Percentiles rank a stretch among this genome's conserved stretches.
Evolutionary conservation across 257 asterid genomes (phyloP).

Genomic region (Cinchona pubescens): DNA sequence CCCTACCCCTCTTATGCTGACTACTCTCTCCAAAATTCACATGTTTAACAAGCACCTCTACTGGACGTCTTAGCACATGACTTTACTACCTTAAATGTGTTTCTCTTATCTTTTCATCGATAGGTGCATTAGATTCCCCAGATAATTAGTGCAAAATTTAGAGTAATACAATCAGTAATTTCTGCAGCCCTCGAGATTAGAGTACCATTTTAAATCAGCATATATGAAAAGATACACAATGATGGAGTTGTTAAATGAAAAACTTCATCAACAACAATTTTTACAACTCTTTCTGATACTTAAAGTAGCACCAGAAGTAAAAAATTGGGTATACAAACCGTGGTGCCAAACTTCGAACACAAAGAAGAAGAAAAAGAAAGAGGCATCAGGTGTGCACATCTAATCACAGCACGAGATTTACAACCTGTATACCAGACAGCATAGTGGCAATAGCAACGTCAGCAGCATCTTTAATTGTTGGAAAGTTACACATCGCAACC

Average conservation of each 20-base stretch:
- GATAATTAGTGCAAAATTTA: neutral
- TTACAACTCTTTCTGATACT: neutral
- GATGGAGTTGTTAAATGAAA: neutral
- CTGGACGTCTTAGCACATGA: too few species aligned
- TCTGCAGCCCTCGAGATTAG: neutral
- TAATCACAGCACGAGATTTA: conserved; percentile 15
- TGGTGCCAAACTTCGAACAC: neutral
- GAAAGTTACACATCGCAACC: conserved; percentile 98
- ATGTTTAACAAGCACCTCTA: too few species aligned
- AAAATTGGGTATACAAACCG: neutral
- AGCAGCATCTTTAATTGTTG: conserved; percentile 93
- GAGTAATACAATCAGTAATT: neutral
- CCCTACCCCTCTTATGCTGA: too few species aligned
- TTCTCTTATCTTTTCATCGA: too few species aligned
- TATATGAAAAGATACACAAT: neutral
- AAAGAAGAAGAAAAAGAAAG: neutral
- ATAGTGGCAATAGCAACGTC: conserved; percentile 95
- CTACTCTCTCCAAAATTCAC: too few species aligned
- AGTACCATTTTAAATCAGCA: neutral
- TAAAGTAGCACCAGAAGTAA: neutral
- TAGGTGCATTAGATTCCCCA: neutral
- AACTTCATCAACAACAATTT: neutral
- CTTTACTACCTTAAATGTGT: too few species aligned
- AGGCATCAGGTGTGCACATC: too few species aligned
- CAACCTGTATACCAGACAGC: conserved; percentile 92